Evolutionary conservation across 345 rosid species (phyloP), one percentile per base, ranked within the genome.

Genomic region (Bretschneidera sinensis): DNA sequence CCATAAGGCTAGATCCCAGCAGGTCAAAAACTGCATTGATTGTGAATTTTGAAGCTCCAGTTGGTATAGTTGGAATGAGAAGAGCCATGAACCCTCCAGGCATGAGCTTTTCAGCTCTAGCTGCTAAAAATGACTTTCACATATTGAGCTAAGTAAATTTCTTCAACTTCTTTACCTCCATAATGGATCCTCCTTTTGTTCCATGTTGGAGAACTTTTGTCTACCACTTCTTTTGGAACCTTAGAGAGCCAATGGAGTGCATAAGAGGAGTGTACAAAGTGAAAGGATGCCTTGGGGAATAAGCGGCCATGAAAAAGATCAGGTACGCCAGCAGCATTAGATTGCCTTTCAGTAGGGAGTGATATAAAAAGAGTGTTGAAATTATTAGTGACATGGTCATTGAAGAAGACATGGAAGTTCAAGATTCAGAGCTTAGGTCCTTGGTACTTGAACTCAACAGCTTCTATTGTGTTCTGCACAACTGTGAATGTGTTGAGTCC

Each of bases 401-500:
- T 78, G 49, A 83, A 76, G 64, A 70, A 81, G 31, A 72, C 85
- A 62, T 66, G 80, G 55, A 78, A 80, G 19, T 25, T 18, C 6
- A 39, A 13, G 10, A 14, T 47, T 21, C 21, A 62, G 58, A 18
- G 17, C 9, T 18, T 59, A 54, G 11, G 61, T 31, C 33, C 25
- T 57, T 22, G 54, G 61, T 50, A n/a, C n/a, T 64, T 72, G 24
- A 47, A 21, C 43, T 54, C 6, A 21, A 79, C 48, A 18, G 76
- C 60, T 48, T 73, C 71, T 1, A 76, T 51, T 53, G 77, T 71
- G 62, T 64, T 63, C 20, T 80, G 70, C 52, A 79, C 64, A 11
- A 72, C 61, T 22, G 65, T 23, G n/a, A 83, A 54, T 9, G 83
- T 71, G 73, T 83, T 83, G 22, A 85, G 74, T 17, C 83, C 85